Percentiles rank a stretch among this genome's conserved stretches.
Conservation (phyloP, 305 asterid species). For the Fraxinus floribunda region DNA sequence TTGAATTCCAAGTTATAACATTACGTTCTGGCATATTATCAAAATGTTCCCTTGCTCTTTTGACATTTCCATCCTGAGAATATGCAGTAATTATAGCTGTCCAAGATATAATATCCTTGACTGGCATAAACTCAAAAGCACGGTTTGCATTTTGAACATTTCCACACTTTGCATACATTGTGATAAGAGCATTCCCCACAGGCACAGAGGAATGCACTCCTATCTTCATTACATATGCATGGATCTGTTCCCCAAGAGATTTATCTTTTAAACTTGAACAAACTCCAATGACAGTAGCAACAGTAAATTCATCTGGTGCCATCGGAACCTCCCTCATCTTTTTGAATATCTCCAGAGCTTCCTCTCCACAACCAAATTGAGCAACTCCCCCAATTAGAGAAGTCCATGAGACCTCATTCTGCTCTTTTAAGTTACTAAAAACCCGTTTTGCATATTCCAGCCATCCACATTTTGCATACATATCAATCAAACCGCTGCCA, state of each 20-base stretch:
- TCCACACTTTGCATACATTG: slow-evolving; percentile 24
- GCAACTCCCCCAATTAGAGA: slow-evolving; percentile 19
- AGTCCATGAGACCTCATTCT: slow-evolving; percentile 25
- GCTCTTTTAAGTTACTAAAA: slow-evolving; percentile 15
- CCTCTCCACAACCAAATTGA: slow-evolving; percentile 4
- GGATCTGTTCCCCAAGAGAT: slow-evolving; percentile 19
- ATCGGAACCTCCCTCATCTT: slow-evolving; percentile 12
- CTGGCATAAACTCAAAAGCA: slow-evolving; percentile 20
- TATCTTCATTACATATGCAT: slow-evolving; percentile 8
- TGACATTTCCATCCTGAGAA: slow-evolving; percentile 14
- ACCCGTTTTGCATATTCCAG: slow-evolving; percentile 19
- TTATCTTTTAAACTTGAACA: slow-evolving; percentile 16
- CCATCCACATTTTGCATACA: slow-evolving; percentile 25
- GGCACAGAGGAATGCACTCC: slow-evolving; percentile 13
- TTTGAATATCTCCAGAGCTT: slow-evolving; percentile 18
- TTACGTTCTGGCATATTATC: slow-evolving; percentile 18
- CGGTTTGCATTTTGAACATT: slow-evolving; percentile 9
- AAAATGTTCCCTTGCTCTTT: slow-evolving; percentile 19
- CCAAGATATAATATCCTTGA: slow-evolving; percentile 25
- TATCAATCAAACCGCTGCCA: slow-evolving; percentile 22
- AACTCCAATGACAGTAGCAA: slow-evolving; percentile 19
- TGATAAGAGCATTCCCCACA: slow-evolving; percentile 22
- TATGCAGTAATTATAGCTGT: slow-evolving; percentile 19
- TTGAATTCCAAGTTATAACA: slow-evolving; percentile 24
- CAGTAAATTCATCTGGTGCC: slow-evolving; percentile 20